Evolutionary conservation across 106 monocot genomes (phyloP), one percentile per base, ranked within the genome.

Genomic region (Dioscorea zingiberensis): DNA sequence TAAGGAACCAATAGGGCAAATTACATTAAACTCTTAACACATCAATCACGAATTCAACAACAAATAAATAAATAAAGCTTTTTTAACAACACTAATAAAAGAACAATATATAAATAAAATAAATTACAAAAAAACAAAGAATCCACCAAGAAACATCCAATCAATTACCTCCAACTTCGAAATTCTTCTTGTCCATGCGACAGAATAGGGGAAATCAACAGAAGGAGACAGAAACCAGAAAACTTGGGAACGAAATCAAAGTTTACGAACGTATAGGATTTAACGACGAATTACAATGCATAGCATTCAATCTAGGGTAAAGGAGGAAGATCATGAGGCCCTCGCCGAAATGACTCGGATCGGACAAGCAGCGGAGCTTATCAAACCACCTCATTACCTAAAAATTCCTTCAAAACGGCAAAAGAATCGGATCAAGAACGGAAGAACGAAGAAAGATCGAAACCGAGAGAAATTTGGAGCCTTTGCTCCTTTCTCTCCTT

Each of bases 361-460:
- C 88, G 27, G 83, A 85, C 73, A 70, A 55, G 59, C 87, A 82
- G 48, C 89, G 90, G 46, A 90, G 80, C 77, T 78, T 87, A 66
- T 85, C 87, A 78, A 95, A 85, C 87, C 95, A 88, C 88, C 91
- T 91, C 95, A 91, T 91, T 71, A 51, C 69, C 32, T 75, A 17
- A 10, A 59, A 47, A 58, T 59, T 64, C 65, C 68, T 64, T 25
- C 84, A 93, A 93, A 87, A 68, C 84, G 81, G 87, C 84, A 81
- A 63, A 19, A 62, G n/a, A 62, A 25, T 60, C 9, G 27, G 17
- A 60, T 18, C 22, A 25, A 22, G 13, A 14, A 27, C 25, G 7
- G 27, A 29, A 7, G 18, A 1, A 59, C 2, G 27, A 29, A 7
- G 18, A 1, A 59, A 1, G 25, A 15, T 21, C 21, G 14, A 25